Evolutionary conservation across 2,329 filamentous ascomycete genomes (phyloP).

Genomic region (Macrophomina pseudophaseolina): DNA sequence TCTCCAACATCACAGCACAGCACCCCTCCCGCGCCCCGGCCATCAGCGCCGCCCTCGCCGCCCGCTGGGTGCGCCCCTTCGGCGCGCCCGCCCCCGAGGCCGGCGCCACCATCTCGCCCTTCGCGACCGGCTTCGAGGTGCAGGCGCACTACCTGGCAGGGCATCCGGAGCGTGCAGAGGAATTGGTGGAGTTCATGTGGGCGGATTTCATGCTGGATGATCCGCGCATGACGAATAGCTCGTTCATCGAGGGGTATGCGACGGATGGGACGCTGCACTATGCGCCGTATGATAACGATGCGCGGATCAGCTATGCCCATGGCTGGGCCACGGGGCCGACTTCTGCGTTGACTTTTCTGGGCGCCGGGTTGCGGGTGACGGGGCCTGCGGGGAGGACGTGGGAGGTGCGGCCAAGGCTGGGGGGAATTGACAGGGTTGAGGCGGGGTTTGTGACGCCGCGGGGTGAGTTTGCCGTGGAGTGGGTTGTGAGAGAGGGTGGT

Average conservation of each 20-base stretch:
- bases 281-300: constrained; percentile 39
- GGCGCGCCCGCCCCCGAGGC: constrained; percentile 60
- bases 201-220: constrained; percentile 65
- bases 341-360: constrained; percentile 43
- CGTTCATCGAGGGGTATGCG: constrained; percentile 65
- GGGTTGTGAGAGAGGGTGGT: constrained; percentile 10
- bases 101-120: constrained; percentile 62
- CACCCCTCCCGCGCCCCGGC: constrained; percentile 52
- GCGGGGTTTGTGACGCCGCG: constrained; percentile 53
- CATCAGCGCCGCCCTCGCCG: constrained; percentile 53
- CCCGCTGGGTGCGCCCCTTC: constrained; percentile 60
- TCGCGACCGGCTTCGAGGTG: constrained; percentile 65
- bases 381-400: constrained; percentile 49
- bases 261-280: constrained; percentile 58
- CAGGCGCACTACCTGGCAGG: constrained; percentile 60
- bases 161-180: constrained; percentile 57
- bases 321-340: constrained; percentile 48
- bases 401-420: constrained; percentile 51
- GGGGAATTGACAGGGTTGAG: constrained; percentile 50
- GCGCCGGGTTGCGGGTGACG: constrained; percentile 51
- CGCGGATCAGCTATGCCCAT: constrained; percentile 41
- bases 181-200: constrained; percentile 62
- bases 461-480: constrained; percentile 38
- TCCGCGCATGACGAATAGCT: constrained; percentile 62
- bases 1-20: constrained; percentile 49